A percentile compares a stretch with the other conserved stretches of the same genome.
phyloP scores from a whole-genome alignment of 2,329 filamentous ascomycete genomes.

The Polychaeton citri region DNA sequence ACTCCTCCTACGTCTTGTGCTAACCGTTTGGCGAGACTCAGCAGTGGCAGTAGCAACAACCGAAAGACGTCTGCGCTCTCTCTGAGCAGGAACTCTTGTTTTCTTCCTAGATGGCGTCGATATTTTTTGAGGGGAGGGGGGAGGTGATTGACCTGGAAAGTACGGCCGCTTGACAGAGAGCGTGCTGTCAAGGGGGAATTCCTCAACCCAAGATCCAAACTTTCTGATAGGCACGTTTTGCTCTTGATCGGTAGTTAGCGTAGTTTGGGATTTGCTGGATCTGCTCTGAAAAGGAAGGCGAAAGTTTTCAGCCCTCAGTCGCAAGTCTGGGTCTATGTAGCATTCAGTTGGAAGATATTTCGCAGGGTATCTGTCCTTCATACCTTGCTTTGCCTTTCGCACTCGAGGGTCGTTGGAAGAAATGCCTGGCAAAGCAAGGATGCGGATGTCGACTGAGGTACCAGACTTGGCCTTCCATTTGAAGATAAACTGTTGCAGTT shows the following conservation, averaged over 20 bases:
- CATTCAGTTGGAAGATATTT: slow-evolving; percentile 32
- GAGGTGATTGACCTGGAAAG: too few relatives aligned
- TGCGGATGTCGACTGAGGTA: slow-evolving; percentile 34
- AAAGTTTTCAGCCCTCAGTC: neutral
- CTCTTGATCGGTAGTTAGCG: neutral
- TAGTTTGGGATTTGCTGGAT: neutral
- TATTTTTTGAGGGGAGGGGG: too few relatives aligned
- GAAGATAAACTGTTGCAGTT: slow-evolving; percentile 40
- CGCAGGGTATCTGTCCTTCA: slow-evolving; percentile 32
- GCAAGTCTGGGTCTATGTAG: slow-evolving; percentile 21
- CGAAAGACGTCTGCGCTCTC: too few relatives aligned
- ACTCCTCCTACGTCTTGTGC: too few relatives aligned
- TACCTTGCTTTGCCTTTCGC: slow-evolving; percentile 31
- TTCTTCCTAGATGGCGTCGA: too few relatives aligned
- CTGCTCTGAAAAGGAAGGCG: too few relatives aligned
- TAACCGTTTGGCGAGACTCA: too few relatives aligned
- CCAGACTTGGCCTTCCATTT: slow-evolving; percentile 36
- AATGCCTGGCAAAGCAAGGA: slow-evolving; percentile 36
- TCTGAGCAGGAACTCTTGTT: too few relatives aligned
- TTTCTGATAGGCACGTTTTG: neutral
- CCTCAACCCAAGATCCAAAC: neutral
- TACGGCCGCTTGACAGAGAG: neutral
- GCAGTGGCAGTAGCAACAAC: too few relatives aligned
- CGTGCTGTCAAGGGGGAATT: neutral
- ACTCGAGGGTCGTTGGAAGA: slow-evolving; percentile 76